phyloP scores from a whole-genome alignment of 2,329 filamentous ascomycete species.

The Ophiostoma sp. region DNA sequence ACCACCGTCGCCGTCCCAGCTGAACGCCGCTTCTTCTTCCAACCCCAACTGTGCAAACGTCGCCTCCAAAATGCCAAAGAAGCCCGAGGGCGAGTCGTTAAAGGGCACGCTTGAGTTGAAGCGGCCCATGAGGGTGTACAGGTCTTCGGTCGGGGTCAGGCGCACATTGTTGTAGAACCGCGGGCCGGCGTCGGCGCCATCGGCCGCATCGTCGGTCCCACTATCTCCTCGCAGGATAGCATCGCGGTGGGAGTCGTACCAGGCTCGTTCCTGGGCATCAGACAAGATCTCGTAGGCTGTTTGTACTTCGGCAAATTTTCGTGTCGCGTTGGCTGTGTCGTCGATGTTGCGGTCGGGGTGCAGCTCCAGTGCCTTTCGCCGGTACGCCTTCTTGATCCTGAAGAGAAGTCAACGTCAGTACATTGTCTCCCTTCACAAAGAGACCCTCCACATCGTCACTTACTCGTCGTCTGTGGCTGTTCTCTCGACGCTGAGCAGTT shows the following conservation, averaged over 20 bases:
- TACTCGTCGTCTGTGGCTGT: conserved; percentile 80
- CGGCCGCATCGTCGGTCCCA: conserved; percentile 39
- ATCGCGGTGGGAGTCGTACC: conserved; percentile 95
- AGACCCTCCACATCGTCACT: conserved; percentile 16
- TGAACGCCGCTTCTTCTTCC: conserved; percentile 75
- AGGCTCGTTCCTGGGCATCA: conserved; percentile 90
- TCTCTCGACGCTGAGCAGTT: conserved; percentile 72
- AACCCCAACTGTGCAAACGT: conserved; percentile 77
- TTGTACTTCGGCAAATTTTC: conserved; percentile 86
- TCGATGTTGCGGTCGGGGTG: conserved; percentile 94
- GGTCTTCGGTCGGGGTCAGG: conserved; percentile 77
- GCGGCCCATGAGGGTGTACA: conserved; percentile 73
- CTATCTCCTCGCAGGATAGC: conserved; percentile 72
- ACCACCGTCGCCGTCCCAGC: conserved; percentile 59
- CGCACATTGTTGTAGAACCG: conserved; percentile 62
- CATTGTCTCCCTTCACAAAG: neutral
- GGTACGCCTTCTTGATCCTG: conserved; percentile 91
- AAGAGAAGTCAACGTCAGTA: neutral
- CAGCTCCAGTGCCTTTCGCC: conserved; percentile 83
- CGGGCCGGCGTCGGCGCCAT: conserved; percentile 41
- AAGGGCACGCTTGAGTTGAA: conserved; percentile 80
- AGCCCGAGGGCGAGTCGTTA: conserved; percentile 75
- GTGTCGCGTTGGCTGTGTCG: conserved; percentile 77
- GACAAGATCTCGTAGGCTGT: conserved; percentile 94
- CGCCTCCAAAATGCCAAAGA: conserved; percentile 76